These are phyloP conservation scores for Pythium scleroteichum DNA, from an alignment of 352 stramenopile genomes.

Conservation along the genomic window DNA sequence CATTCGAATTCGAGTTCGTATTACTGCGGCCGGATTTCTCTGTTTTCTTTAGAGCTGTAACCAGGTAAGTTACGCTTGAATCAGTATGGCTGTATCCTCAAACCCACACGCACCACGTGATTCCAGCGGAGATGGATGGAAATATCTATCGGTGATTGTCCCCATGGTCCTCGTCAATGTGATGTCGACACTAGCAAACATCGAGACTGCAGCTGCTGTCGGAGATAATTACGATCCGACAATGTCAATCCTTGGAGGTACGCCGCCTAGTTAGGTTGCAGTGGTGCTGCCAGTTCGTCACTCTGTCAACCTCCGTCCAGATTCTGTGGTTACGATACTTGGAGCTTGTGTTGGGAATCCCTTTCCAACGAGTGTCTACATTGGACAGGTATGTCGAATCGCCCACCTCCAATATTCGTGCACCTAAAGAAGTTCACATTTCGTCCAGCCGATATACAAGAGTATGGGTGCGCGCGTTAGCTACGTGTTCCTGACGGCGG, in stretches of 20 bases:
- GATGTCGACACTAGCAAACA: constrained; percentile 41
- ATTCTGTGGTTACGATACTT: constrained; percentile 41
- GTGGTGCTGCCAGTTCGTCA: background rate
- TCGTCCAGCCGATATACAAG: constrained; percentile 43
- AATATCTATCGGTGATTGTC: constrained; percentile 44
- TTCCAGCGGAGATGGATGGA: constrained; percentile 34
- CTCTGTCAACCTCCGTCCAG: background rate
- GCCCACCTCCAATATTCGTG: background rate
- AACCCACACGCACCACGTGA: background rate
- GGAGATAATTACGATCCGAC: constrained; percentile 44
- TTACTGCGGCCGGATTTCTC: constrained; percentile 23
- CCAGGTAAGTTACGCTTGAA: constrained; percentile 22
- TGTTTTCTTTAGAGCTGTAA: constrained; percentile 29
- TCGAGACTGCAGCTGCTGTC: constrained; percentile 40
- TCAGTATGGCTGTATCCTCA: background rate
- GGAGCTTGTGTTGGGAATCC: constrained; percentile 41
- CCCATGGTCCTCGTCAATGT: constrained; percentile 52
- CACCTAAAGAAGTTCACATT: background rate
- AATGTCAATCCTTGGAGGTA: constrained; percentile 34
- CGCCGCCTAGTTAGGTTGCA: background rate
- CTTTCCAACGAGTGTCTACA: constrained; percentile 47
- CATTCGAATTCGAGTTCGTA: constrained; percentile 31
- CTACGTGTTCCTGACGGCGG: constrained; percentile 39
- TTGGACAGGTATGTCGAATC: constrained; percentile 37
- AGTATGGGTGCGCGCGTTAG: constrained; percentile 41